Conservation (phyloP, 176 grass and related monocot species). For the Carex kokanica region DNA sequence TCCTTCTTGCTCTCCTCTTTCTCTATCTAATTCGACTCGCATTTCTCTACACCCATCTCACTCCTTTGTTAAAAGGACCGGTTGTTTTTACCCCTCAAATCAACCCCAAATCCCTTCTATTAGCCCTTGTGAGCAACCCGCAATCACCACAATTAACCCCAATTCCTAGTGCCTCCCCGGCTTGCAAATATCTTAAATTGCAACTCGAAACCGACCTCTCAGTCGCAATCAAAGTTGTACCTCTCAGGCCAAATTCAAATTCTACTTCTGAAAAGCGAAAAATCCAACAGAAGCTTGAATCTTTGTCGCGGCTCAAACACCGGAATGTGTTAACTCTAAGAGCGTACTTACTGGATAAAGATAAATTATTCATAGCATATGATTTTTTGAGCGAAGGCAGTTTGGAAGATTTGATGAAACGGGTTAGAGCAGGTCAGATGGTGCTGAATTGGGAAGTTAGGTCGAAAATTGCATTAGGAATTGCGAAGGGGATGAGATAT, state of each 20-base stretch:
- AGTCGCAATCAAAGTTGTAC: conserved; percentile 65
- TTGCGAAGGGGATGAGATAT: conserved; percentile 71
- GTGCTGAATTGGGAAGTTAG: conserved; percentile 66
- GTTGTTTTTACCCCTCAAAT: conserved; percentile 88
- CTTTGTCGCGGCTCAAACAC: conserved; percentile 61
- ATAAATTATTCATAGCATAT: conserved; percentile 70
- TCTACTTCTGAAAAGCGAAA: conserved; percentile 80
- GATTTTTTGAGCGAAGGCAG: conserved; percentile 62
- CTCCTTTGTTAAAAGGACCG: conserved; percentile 65
- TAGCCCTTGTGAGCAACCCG: conserved; percentile 45
- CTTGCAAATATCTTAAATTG: conserved; percentile 71
- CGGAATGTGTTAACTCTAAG: conserved; percentile 72
- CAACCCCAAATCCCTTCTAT: conserved; percentile 59
- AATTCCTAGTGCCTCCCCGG: conserved; percentile 37
- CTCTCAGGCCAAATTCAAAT: conserved; percentile 43
- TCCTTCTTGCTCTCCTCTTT: conserved; percentile 61
- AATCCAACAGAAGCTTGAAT: conserved; percentile 74
- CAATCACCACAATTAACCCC: conserved; percentile 30
- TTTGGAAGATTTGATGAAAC: conserved; percentile 89
- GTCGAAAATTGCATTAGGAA: conserved; percentile 65
- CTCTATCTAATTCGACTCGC: conserved; percentile 65
- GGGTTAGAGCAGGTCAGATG: conserved; percentile 70
- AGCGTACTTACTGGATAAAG: conserved; percentile 67
- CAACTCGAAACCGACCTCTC: conserved; percentile 57
- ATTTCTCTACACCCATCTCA: conserved; percentile 59